A percentile compares a stretch with the other conserved stretches of the same genome.
Evolutionary conservation across 345 rosid species (phyloP).

Genomic region (Microthlaspi erraticum): DNA sequence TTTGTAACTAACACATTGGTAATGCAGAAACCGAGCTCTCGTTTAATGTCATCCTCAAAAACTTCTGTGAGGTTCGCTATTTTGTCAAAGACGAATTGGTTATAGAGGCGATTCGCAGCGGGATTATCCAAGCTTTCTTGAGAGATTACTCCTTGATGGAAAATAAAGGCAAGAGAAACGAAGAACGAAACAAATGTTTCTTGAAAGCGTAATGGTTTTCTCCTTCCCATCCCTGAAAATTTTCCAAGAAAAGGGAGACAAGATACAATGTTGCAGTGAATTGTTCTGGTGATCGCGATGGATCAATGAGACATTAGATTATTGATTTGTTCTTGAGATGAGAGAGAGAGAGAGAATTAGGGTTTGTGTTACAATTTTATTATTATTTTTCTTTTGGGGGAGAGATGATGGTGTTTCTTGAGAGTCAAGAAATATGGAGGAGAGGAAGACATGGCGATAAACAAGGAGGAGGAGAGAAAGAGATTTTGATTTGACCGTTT

Average conservation of each 20-base stretch:
- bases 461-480: slow-evolving; percentile 28
- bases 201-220: slow-evolving; percentile 33
- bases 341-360: slow-evolving; percentile 21
- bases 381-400: not conserved
- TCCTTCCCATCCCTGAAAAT: slow-evolving; percentile 29
- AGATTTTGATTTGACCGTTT: slow-evolving; percentile 31
- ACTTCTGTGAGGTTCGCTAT: slow-evolving; percentile 61
- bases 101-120: slow-evolving; percentile 50
- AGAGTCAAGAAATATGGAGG: slow-evolving; percentile 63
- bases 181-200: slow-evolving; percentile 8
- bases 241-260: not conserved
- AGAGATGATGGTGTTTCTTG: slow-evolving; percentile 34
- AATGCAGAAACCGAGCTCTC: slow-evolving; percentile 83
- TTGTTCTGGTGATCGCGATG: slow-evolving; percentile 24
- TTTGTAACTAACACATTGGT: slow-evolving; percentile 66
- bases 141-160: slow-evolving; percentile 9
- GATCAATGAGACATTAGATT: slow-evolving; percentile 32
- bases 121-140: slow-evolving; percentile 40
- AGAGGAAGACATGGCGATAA: slow-evolving; percentile 63
- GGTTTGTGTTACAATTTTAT: slow-evolving; percentile 29
- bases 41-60: slow-evolving; percentile 62
- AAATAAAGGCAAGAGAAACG: not conserved
- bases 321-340: slow-evolving; percentile 9
- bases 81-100: slow-evolving; percentile 51
- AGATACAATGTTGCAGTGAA: slow-evolving; percentile 11